Base-by-base conservation (phyloP, 2,329 filamentous ascomycete species). In the Zymoseptoria ardabiliae region DNA sequence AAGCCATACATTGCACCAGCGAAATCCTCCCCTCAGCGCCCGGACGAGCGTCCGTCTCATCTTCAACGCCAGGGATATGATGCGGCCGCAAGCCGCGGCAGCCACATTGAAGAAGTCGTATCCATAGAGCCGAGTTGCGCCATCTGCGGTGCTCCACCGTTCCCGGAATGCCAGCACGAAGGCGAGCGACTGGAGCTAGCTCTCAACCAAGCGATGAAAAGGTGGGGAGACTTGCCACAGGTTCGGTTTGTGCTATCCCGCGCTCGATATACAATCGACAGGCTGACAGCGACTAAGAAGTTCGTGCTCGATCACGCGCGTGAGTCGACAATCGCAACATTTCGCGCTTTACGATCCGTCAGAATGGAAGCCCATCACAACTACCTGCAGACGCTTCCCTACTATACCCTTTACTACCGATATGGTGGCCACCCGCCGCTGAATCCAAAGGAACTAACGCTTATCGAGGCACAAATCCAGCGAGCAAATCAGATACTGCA, bases 401-500 rank as follows among this genome's bases (percentile, higher is more conserved):
- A 75, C 68, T 79, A 78, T 69, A 73, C 74, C 54, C 66, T 79
- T 49, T 79, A 77, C 68, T 73, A 75, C 64, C 75, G 75, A 56
- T 78, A 77, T 64, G 73, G 71, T 4, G 76, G 76, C 48, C 69
- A 74, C 41, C 77, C 77, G 9, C 77, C 77, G 1, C 72, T 79
- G 13, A 72, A 75, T 35, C 73, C 73, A 9, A 65, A 69, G 28
- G 72, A 75, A 54, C 66, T 79, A 17, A 67, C 73, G 19, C 68
- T 72, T 53, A 68, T 79, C 21, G 73, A 78, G 54, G 65, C 67
- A 20, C 76, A 90, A 69, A 82, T 91, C 56, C 77, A 81, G 48
- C 80, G 82, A 58, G 88, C 87, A 22, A 82, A 90, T 68, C 79
- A 79, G 13, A 79, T 81, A 53, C 78, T 90, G 61, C 90, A 90